A percentile compares a stretch with the other conserved stretches of the same genome.
phyloP scores from a whole-genome alignment of 2,329 filamentous ascomycete species.

The Coleophoma crateriformis region DNA sequence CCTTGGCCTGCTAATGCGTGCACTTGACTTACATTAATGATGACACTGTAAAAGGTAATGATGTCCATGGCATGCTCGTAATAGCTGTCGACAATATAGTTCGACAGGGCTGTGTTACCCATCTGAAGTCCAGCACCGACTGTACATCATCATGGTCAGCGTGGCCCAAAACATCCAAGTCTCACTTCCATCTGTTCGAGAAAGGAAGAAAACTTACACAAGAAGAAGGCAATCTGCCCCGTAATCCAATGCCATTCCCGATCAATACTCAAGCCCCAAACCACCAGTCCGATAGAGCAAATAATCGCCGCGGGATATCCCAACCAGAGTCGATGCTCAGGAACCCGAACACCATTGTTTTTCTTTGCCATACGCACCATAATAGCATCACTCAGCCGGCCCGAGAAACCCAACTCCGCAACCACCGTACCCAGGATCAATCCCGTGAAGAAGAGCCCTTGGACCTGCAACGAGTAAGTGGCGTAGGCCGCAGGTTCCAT shows the following conservation, averaged over 20 bases:
- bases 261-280: conserved; percentile 52
- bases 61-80: conserved; percentile 47
- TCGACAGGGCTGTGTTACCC: conserved; percentile 45
- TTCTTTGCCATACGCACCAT: conserved; percentile 37
- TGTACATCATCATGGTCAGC: conserved; percentile 15
- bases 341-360: conserved; percentile 35
- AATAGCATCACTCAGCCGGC: conserved; percentile 45
- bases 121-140: conserved; percentile 50
- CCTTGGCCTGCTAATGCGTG: background rate
- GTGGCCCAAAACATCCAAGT: no score
- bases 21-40: conserved; percentile 41
- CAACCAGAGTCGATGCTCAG: conserved; percentile 52
- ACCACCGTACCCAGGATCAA: conserved; percentile 46
- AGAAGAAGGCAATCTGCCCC: conserved; percentile 48
- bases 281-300: conserved; percentile 41
- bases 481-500: conserved; percentile 25
- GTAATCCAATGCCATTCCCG: conserved; percentile 49
- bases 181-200: no score
- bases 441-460: conserved; percentile 46
- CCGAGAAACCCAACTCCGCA: conserved; percentile 46
- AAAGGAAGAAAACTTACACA: conserved; percentile 34
- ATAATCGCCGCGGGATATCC: conserved; percentile 45
- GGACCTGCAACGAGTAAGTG: conserved; percentile 33
- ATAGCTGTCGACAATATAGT: conserved; percentile 51
- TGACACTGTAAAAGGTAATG: conserved; percentile 47